A percentile compares a stretch with the other conserved stretches of the same genome.
These are phyloP conservation scores for Boechera retrofracta DNA, from an alignment of 345 rosid species.

Conservation along the genomic window DNA sequence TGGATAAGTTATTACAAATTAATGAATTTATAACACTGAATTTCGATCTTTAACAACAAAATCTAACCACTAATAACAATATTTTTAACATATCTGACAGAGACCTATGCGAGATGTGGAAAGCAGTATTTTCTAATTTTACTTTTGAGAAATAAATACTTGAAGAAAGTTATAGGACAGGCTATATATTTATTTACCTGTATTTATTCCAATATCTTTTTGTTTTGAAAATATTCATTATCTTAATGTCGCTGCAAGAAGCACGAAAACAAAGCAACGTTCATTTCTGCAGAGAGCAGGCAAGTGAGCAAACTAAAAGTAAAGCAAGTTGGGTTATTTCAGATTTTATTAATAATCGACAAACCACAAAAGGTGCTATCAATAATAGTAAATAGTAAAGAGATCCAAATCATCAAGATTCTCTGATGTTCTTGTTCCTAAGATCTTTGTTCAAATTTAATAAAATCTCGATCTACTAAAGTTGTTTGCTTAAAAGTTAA, in stretches of 20 bases:
- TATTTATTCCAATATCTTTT: not conserved
- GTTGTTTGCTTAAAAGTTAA: not conserved
- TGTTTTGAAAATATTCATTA: not conserved
- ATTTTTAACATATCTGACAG: slow-evolving; percentile 26
- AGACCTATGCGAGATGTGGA: slow-evolving; percentile 25
- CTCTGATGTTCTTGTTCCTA: slow-evolving; percentile 38
- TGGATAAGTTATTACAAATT: too few relatives aligned
- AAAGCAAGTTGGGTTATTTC: slow-evolving; percentile 36
- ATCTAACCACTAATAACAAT: too few relatives aligned
- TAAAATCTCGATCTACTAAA: slow-evolving; percentile 21
- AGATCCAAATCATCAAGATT: slow-evolving; percentile 33
- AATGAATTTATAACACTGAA: too few relatives aligned
- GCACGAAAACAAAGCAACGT: slow-evolving; percentile 61
- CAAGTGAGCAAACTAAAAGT: slow-evolving; percentile 22
- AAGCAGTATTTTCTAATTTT: not conserved
- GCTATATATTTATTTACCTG: slow-evolving; percentile 3
- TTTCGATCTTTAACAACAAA: too few relatives aligned
- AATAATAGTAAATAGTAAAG: not conserved
- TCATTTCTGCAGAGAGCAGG: slow-evolving; percentile 54
- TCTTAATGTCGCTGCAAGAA: slow-evolving; percentile 28
- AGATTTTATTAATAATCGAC: not conserved
- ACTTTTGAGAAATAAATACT: slow-evolving; percentile 9
- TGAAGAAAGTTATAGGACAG: not conserved
- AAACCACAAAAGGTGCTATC: not conserved
- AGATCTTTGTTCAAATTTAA: slow-evolving; percentile 12